Evolutionary conservation across 495 filamentous ascomycete species (phyloP).

Genomic region (Xanthoparmelia taractica): DNA sequence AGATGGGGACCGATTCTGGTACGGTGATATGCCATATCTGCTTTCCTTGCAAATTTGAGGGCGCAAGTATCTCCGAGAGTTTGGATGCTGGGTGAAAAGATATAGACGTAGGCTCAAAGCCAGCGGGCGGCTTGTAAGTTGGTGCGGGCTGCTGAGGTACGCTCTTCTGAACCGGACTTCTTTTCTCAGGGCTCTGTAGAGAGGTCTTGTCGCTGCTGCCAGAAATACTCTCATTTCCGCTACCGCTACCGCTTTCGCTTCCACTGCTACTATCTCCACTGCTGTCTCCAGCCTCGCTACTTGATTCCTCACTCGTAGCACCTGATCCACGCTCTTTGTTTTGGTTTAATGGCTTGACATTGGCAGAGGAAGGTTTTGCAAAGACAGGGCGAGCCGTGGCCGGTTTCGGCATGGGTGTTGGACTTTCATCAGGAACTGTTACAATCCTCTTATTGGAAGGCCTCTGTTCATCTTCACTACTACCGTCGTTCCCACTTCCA

Average conservation of each 20-base stretch:
- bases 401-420: conserved; percentile 1
- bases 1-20: conserved; percentile 40
- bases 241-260: conserved; percentile 3
- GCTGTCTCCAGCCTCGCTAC: neutral
- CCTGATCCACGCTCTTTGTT: neutral
- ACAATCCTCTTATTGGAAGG: neutral
- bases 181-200: neutral
- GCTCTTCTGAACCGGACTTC: neutral
- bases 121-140: conserved; percentile 34
- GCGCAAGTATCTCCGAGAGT: conserved; percentile 21
- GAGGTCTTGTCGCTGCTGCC: conserved; percentile 14
- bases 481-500: conserved; percentile 2
- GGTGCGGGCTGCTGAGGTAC: neutral
- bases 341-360: neutral
- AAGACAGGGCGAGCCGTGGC: neutral
- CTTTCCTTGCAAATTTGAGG: conserved; percentile 36
- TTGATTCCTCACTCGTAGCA: neutral
- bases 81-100: conserved; percentile 21
- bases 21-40: conserved; percentile 51
- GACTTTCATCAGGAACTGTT: conserved; percentile 3
- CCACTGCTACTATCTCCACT: conserved; percentile 8
- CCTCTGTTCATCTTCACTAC: neutral
- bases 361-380: neutral
- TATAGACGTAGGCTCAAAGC: conserved; percentile 30
- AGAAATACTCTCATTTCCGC: conserved; percentile 4